Conservation (phyloP, 2,329 filamentous ascomycete genomes). For the Arthrobotrys sinensis region DNA sequence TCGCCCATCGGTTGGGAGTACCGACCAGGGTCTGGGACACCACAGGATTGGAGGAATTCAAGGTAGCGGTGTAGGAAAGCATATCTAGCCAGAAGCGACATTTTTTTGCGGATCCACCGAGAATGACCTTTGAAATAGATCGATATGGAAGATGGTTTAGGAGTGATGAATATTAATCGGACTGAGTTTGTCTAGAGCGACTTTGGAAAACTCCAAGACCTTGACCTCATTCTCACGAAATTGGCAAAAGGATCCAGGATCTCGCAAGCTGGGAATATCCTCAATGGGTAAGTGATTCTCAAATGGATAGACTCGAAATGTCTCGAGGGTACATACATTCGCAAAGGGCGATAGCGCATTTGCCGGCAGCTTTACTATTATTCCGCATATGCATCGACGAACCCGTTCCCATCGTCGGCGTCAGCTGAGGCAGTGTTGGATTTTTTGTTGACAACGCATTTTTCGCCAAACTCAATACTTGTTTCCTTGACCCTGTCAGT, state of each 20-base stretch:
- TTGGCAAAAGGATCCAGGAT: conserved; percentile 7
- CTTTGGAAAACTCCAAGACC: neutral
- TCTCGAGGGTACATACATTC: neutral
- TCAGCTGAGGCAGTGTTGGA: neutral
- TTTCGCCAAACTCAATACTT: neutral
- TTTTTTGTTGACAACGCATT: conserved; percentile 9
- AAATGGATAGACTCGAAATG: neutral
- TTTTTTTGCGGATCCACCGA: neutral
- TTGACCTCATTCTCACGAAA: neutral
- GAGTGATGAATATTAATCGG: too few relatives aligned
- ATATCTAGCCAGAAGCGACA: conserved; percentile 21
- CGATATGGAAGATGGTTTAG: too few relatives aligned
- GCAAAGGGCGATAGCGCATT: neutral
- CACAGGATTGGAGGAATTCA: conserved; percentile 44
- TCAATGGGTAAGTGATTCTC: neutral
- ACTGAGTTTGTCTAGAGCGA: too few relatives aligned
- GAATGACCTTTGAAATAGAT: too few relatives aligned
- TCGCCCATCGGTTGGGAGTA: conserved; percentile 31
- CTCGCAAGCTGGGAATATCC: neutral
- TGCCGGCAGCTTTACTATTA: neutral
- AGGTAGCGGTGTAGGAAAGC: conserved; percentile 32
- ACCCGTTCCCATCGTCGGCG: too few relatives aligned
- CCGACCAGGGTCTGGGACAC: conserved; percentile 26
- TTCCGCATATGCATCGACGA: too few relatives aligned
- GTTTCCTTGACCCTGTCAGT: neutral